phyloP scores from a whole-genome alignment of 371 early-diverging fungal species.

The Apophysomyces trapeziformis region DNA sequence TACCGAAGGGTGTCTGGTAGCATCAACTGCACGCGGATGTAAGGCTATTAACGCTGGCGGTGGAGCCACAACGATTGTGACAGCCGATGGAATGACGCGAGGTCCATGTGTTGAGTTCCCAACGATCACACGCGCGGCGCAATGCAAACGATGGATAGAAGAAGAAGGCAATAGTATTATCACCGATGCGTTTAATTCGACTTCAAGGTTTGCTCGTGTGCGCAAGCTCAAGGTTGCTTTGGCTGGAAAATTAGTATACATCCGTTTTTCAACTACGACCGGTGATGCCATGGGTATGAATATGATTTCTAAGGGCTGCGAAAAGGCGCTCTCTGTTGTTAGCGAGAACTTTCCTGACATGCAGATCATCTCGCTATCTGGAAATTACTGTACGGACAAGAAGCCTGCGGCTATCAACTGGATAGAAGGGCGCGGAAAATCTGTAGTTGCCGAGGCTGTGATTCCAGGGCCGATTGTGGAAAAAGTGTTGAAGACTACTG shows the following conservation, averaged over 20 bases:
- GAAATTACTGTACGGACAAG: conserved; percentile 98
- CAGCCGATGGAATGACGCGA: conserved; percentile 93
- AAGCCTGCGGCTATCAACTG: conserved; percentile 97
- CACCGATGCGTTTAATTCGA: conserved; percentile 84
- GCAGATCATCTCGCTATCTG: conserved; percentile 83
- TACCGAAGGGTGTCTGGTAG: conserved; percentile 94
- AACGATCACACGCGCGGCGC: conserved; percentile 66
- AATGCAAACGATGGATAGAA: conserved; percentile 80
- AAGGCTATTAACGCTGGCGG: conserved; percentile 92
- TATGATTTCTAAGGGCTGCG: conserved; percentile 97
- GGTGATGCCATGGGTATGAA: conserved; percentile 99
- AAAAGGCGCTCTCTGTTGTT: conserved; percentile 71
- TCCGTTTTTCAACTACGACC: conserved; percentile 89
- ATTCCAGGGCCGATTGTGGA: conserved; percentile 82
- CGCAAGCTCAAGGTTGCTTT: conserved; percentile 80
- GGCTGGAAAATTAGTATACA: conserved; percentile 82
- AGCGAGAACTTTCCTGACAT: conserved; percentile 71
- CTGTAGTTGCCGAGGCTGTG: conserved; percentile 86
- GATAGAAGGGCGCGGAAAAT: conserved; percentile 97
- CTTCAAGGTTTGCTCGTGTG: conserved; percentile 87
- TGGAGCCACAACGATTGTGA: conserved; percentile 84
- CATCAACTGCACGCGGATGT: conserved; percentile 93
- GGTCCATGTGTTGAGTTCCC: conserved; percentile 92
- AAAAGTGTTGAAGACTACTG: conserved; percentile 87
- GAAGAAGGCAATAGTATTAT: conserved; percentile 68